phyloP scores from a whole-genome alignment of 2,329 filamentous ascomycete genomes.

The Dissoconium aciculare region DNA sequence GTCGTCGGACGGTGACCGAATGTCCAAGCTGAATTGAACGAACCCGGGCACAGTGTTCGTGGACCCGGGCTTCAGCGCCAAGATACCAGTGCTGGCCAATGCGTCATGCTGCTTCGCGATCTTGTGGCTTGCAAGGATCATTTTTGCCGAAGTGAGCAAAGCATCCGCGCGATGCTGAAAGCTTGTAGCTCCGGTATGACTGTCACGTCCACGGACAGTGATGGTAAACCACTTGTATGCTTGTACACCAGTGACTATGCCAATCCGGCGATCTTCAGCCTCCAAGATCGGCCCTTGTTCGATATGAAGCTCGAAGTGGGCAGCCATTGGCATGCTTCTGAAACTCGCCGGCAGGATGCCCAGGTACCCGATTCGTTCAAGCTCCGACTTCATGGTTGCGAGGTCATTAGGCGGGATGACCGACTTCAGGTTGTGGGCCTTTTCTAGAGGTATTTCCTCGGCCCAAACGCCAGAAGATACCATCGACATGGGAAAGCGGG shows the following conservation, averaged over 20 bases:
- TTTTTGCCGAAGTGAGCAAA: slow-evolving; percentile 48
- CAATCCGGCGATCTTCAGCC: slow-evolving; percentile 46
- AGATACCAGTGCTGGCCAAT: slow-evolving; percentile 54
- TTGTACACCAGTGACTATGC: slow-evolving; percentile 58
- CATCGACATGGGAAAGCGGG: slow-evolving; percentile 64
- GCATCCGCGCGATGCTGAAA: slow-evolving; percentile 53
- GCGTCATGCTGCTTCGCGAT: slow-evolving; percentile 46
- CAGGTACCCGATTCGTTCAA: slow-evolving; percentile 57
- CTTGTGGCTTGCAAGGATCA: slow-evolving; percentile 52
- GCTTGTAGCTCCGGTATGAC: slow-evolving; percentile 62
- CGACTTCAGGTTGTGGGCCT: slow-evolving; percentile 47
- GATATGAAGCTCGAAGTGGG: slow-evolving; percentile 73
- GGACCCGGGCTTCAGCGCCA: slow-evolving; percentile 50
- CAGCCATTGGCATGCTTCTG: slow-evolving; percentile 49
- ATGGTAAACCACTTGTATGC: slow-evolving; percentile 62
- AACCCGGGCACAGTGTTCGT: slow-evolving; percentile 59
- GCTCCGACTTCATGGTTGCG: slow-evolving; percentile 51
- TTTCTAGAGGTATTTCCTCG: slow-evolving; percentile 46
- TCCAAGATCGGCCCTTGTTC: slow-evolving; percentile 71
- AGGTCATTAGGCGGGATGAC: slow-evolving; percentile 40
- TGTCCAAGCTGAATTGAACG: slow-evolving; percentile 54
- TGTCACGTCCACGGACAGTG: slow-evolving; percentile 50
- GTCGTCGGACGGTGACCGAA: slow-evolving; percentile 44
- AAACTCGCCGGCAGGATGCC: slow-evolving; percentile 44
- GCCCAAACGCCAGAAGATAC: slow-evolving; percentile 64